phyloP scores from a whole-genome alignment of 2,329 filamentous ascomycete genomes.

The Ceratocystis harringtonii region DNA sequence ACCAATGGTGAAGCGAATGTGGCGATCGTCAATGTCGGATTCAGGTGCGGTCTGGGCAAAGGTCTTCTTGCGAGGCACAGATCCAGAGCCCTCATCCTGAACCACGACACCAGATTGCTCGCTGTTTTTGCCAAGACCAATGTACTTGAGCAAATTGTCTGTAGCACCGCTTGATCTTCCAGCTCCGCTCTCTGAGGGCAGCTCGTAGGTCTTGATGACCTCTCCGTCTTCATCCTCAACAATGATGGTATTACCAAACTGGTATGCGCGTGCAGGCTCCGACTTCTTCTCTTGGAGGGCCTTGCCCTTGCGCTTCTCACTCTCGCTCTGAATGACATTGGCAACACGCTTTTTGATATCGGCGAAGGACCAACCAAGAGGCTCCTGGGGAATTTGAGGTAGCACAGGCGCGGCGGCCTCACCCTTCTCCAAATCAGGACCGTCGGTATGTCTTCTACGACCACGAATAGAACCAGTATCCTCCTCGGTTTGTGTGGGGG shows the following conservation, averaged over 20 bases:
- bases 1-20: constrained; percentile 62
- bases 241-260: constrained; percentile 77
- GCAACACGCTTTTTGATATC: constrained; percentile 36
- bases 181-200: constrained; percentile 39
- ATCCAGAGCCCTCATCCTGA: constrained; percentile 19
- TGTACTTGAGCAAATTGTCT: constrained; percentile 36
- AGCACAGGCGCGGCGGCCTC: constrained; percentile 17
- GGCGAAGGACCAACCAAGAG: constrained; percentile 24
- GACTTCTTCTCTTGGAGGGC: constrained; percentile 39
- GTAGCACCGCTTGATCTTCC: constrained; percentile 5
- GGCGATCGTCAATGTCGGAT: constrained; percentile 50
- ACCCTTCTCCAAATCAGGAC: constrained; percentile 15
- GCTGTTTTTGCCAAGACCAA: constrained; percentile 32
- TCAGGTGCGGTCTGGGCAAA: constrained; percentile 24
- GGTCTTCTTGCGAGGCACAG: constrained; percentile 27
- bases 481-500: constrained; percentile 29
- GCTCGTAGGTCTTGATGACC: constrained; percentile 70
- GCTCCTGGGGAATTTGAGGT: constrained; percentile 3
- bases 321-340: constrained; percentile 43
- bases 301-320: constrained; percentile 47
- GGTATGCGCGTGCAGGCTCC: constrained; percentile 68
- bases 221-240: constrained; percentile 78
- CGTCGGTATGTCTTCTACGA: constrained; percentile 14
- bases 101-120: not conserved
- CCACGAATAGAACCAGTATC: constrained; percentile 16